Conservation (phyloP, 805 yeast genomes). For the Trichomonascus vanleenenianus region DNA sequence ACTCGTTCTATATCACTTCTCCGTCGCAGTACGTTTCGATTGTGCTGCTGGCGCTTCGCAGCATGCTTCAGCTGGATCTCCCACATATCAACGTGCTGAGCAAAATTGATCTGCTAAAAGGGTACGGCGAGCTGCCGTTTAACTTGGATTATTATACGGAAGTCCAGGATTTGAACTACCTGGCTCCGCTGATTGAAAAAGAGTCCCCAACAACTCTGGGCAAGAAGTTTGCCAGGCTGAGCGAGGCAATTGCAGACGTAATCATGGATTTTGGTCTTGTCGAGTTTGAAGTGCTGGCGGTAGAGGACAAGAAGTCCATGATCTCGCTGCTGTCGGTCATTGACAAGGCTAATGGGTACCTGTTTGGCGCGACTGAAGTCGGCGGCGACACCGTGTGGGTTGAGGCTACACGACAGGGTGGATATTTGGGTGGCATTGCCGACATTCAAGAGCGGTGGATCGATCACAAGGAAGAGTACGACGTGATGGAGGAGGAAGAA, state of each 20-base stretch:
- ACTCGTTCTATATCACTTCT: conserved; percentile 69
- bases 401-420: conserved; percentile 83
- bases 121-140: conserved; percentile 73
- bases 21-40: conserved; percentile 88
- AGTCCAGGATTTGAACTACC: conserved; percentile 70
- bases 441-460: conserved; percentile 96
- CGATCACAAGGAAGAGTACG: conserved; percentile 72
- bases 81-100: conserved; percentile 93
- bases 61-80: conserved; percentile 86
- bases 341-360: conserved; percentile 90
- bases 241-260: conserved; percentile 71
- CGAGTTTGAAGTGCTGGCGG: conserved; percentile 78
- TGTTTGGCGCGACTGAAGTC: conserved; percentile 85
- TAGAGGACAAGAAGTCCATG: conserved; percentile 91
- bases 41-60: conserved; percentile 68
- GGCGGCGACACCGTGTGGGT: conserved; percentile 99
- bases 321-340: conserved; percentile 66
- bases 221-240: conserved; percentile 53
- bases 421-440: conserved; percentile 36
- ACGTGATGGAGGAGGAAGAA: conserved; percentile 45
- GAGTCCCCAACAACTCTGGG: conserved; percentile 66
- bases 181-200: conserved; percentile 59
- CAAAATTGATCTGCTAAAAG: conserved; percentile 73
- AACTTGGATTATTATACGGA: conserved; percentile 82
- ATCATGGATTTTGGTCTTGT: conserved; percentile 84